A percentile compares a stretch with the other conserved stretches of the same genome.
These are phyloP conservation scores for Eimeria zaria DNA, from an alignment of 169 alveolate genomes.

Conservation along the genomic window DNA sequence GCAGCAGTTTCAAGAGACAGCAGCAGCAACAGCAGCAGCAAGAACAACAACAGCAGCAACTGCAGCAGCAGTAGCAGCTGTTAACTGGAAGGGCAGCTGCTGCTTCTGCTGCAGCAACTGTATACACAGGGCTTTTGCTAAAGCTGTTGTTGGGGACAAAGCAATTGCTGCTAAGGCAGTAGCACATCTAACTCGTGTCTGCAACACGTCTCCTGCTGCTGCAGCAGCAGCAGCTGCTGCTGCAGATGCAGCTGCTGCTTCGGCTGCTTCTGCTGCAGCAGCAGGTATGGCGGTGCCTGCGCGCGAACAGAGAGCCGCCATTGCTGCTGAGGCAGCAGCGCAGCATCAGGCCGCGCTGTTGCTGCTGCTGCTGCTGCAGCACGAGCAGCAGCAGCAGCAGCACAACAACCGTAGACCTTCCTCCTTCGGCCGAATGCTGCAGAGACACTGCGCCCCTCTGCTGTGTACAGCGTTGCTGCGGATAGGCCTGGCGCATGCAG, in stretches of 20 bases:
- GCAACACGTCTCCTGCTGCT: constrained; percentile 12
- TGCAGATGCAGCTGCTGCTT: not conserved
- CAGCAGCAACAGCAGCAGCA: not conserved
- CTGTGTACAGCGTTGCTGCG: constrained; percentile 43
- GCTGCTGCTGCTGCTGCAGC: constrained; percentile 74
- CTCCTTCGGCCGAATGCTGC: constrained; percentile 41
- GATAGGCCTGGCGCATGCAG: constrained; percentile 51
- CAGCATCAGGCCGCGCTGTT: constrained; percentile 26
- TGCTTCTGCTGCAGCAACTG: constrained; percentile 54
- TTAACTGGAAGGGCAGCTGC: constrained; percentile 45
- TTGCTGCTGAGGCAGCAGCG: constrained; percentile 4
- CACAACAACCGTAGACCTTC: constrained; percentile 5
- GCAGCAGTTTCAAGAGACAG: not conserved
- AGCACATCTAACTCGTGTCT: not conserved
- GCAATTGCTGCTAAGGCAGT: constrained; percentile 18
- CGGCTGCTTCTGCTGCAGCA: constrained; percentile 11
- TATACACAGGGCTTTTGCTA: constrained; percentile 21
- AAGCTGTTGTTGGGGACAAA: not conserved
- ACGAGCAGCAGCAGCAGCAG: constrained; percentile 58
- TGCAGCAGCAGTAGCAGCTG: not conserved
- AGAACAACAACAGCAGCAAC: not conserved
- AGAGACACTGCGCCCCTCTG: constrained; percentile 54
- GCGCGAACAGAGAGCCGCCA: not conserved
- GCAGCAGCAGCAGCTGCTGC: constrained; percentile 8
- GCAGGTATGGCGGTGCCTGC: not conserved